These are phyloP conservation scores for Gossypium arboreum DNA, from an alignment of 345 rosid species.

Conservation along the genomic window DNA sequence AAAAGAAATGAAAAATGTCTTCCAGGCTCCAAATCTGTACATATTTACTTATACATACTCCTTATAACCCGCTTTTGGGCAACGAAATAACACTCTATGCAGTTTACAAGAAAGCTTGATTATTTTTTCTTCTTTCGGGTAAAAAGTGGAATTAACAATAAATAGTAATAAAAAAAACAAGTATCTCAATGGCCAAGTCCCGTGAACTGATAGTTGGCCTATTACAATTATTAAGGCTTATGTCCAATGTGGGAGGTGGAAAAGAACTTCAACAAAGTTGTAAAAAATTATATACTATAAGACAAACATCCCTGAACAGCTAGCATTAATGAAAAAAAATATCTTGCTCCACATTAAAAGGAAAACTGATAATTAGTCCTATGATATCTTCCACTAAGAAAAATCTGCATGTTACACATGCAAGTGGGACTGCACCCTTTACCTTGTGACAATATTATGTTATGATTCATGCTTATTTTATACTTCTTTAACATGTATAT, in stretches of 20 bases:
- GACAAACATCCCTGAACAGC: not conserved
- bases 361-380: not conserved
- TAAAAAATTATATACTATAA: not conserved
- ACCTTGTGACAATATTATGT: not conserved
- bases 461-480: not conserved
- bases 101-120: not conserved
- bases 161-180: not conserved
- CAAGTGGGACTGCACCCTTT: not conserved
- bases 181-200: not conserved
- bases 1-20: not conserved
- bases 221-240: not conserved
- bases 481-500: not conserved
- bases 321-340: not conserved
- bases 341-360: not conserved
- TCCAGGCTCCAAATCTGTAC: not conserved
- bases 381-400: not conserved
- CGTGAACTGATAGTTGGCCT: not conserved
- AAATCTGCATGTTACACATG: not conserved
- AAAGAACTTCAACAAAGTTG: not conserved
- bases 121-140: not conserved
- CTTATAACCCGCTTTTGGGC: not conserved
- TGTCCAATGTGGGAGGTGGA: not conserved
- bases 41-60: not conserved
- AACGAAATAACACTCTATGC: not conserved
- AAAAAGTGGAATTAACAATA: not conserved